Evolutionary conservation across 2,329 filamentous ascomycete genomes (phyloP), one percentile per base, ranked within the genome.

Genomic region (Sporothrix luriei): DNA sequence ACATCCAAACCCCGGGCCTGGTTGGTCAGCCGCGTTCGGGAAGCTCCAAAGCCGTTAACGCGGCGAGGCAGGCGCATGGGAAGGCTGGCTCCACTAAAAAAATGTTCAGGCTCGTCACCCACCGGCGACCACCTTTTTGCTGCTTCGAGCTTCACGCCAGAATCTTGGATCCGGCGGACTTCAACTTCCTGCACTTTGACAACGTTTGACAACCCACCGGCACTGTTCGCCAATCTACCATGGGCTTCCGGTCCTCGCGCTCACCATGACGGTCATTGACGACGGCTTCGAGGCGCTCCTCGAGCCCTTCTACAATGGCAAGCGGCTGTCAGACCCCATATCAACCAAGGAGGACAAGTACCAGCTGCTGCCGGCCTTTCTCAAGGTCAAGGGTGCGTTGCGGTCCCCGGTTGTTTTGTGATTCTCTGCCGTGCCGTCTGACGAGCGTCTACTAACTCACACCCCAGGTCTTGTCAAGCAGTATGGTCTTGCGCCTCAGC

Each of bases 291-390:
- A 89, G 80, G 87, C 87, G 77, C 84, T 90, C 61, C 78, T 89
- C 71, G 86, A 89, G 82, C 87, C 87, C 40, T 88, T 89, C 75
- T 89, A 90, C 78, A 88, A 89, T 75, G 87, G 87, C 77, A 90
- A 89, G 80, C 87, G 86, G 78, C 81, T 89, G 70, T 89, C 87
- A 0, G 87, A 89, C 75, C 85, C 87, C 54, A 87, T 90, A 73
- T 88, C 84, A 38, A 88, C 84, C 68, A 85, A 84, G 74, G 85
- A 91, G 76, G 95, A 99, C 82, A 99, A 99, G 84, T 97, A 94
- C 88, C 97, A 98, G 78, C 84, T 99, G 54, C 82, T 99, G 38
- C 96, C 95, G 0, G 95, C 95, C n/a, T 99, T 99, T 79, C 83
- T 99, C 71, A 97, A 97, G 80, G 94, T 97, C 76, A 99, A 99